Percentiles rank a stretch among this genome's conserved stretches.
Conservation (phyloP, 2,329 filamentous ascomycete genomes). For the Fusarium ambrosium region DNA sequence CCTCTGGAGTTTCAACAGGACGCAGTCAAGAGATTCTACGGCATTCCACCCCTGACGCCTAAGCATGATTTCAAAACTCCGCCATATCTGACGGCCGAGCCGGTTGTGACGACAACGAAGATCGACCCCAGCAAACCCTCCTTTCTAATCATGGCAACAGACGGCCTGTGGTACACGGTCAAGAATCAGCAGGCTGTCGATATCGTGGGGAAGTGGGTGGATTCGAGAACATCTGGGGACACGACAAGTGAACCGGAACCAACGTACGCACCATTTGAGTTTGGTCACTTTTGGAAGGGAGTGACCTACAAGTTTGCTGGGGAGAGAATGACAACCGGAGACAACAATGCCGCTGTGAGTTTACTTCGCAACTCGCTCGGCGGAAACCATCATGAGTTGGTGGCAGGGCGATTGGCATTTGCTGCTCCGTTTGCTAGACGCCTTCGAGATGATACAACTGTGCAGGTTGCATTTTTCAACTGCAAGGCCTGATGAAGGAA, state of each 20-base stretch:
- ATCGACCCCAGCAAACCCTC: not conserved
- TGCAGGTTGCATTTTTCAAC: constrained; percentile 1
- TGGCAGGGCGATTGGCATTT: not conserved
- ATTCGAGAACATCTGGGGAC: not conserved
- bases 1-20: not conserved
- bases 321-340: not conserved
- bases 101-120: not conserved
- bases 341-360: not conserved
- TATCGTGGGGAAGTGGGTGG: not conserved
- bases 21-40: constrained; percentile 1
- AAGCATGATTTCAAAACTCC: not conserved
- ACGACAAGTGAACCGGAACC: not conserved
- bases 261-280: not conserved
- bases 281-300: not conserved
- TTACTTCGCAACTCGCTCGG: not conserved
- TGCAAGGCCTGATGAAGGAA: not conserved
- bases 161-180: not conserved
- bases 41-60: not conserved
- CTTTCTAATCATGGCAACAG: not conserved
- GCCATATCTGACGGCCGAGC: not conserved
- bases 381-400: constrained; percentile 1
- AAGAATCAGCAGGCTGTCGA: not conserved
- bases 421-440: not conserved
- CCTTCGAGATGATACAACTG: not conserved
- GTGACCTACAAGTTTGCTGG: not conserved